Conservation (phyloP, 31 red algal species). For the Endocladia muricata region DNA sequence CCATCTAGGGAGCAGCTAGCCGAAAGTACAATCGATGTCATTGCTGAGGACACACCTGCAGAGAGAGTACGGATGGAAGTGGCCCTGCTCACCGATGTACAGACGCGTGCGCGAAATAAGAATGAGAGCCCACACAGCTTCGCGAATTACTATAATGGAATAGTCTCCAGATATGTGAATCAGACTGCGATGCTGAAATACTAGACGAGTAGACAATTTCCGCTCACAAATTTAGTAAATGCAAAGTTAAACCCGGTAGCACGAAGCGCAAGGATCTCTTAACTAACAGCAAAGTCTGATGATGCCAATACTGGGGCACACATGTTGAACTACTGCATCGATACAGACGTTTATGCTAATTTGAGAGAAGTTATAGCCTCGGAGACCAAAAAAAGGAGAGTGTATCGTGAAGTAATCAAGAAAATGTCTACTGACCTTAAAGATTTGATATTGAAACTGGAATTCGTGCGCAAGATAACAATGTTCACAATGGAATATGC, state of each 20-base stretch:
- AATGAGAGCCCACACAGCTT: slow-evolving; percentile 10
- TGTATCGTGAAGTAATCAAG: background rate
- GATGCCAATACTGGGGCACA: background rate
- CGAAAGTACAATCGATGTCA: slow-evolving; percentile 6
- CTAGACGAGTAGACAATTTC: slow-evolving; percentile 19
- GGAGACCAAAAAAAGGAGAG: background rate
- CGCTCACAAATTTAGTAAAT: slow-evolving; percentile 24
- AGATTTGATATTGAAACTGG: background rate
- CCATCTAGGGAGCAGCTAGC: background rate
- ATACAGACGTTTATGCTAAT: background rate
- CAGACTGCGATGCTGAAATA: background rate
- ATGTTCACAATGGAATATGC: background rate
- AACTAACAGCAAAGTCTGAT: background rate
- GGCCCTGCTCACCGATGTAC: slow-evolving; percentile 22
- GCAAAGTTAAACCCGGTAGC: slow-evolving; percentile 15
- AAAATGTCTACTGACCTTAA: background rate
- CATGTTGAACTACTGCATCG: background rate
- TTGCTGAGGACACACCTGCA: background rate
- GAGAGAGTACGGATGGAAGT: slow-evolving; percentile 15
- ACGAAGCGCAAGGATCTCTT: slow-evolving; percentile 6
- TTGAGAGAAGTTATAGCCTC: background rate
- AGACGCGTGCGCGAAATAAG: background rate
- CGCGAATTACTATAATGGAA: slow-evolving; percentile 12
- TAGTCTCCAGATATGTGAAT: slow-evolving; percentile 11
- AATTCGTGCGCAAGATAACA: background rate